Evolutionary conservation across 2,329 filamentous ascomycete species (phyloP).

Genomic region (Fusarium sp.): DNA sequence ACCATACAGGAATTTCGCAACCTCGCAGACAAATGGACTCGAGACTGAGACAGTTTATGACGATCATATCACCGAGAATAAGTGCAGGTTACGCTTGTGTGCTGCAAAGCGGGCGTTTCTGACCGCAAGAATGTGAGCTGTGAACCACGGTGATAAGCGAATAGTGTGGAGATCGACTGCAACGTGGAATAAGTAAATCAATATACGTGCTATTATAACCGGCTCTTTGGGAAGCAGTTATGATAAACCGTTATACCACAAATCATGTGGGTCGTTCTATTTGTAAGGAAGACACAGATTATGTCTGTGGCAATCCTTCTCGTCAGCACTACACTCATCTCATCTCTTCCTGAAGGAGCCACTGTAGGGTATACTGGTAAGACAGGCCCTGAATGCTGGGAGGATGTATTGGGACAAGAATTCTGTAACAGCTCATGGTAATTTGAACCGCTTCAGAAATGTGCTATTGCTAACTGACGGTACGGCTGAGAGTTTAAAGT

Average conservation of each 20-base stretch:
- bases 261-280: slow-evolving; percentile 18
- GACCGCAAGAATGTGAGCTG: slow-evolving; percentile 20
- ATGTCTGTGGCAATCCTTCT: neutral
- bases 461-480: too few relatives aligned
- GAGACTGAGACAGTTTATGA: neutral
- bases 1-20: too few relatives aligned
- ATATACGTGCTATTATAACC: slow-evolving; percentile 10
- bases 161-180: slow-evolving; percentile 7
- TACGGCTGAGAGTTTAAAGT: neutral
- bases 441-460: too few relatives aligned
- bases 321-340: neutral
- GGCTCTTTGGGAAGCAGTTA: slow-evolving; percentile 16
- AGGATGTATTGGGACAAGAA: too few relatives aligned
- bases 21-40: neutral
- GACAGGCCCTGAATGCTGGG: neutral
- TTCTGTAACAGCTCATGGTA: too few relatives aligned
- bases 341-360: neutral
- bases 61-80: neutral
- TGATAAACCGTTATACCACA: slow-evolving; percentile 10
- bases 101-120: slow-evolving; percentile 2
- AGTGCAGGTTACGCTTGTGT: neutral
- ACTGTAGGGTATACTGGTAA: neutral
- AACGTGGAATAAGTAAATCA: neutral
- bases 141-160: neutral
- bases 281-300: neutral